Base-by-base conservation (phyloP, 1,284 basidiomycete genomes). In the Ceratobasidium sp. region DNA sequence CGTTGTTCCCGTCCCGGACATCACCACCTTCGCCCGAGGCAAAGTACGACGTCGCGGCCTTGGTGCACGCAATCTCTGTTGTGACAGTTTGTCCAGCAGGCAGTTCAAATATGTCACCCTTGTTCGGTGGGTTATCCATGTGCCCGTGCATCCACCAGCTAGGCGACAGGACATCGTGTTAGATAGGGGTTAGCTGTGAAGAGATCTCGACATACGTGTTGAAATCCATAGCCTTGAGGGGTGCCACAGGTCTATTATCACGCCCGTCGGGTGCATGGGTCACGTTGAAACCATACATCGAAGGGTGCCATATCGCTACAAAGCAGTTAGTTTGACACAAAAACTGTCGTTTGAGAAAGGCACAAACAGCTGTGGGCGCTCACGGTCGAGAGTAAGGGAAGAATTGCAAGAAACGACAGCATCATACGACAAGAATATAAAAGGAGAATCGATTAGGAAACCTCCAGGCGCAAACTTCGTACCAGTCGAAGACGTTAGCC, bases 141-240 rank as follows among this genome's bases (percentile, higher is more conserved):
- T 86, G 84, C 30, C 84, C 84, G 76, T 89, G 88, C 66, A 70
- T 70, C 66, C 66, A 70, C 66, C 66, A 70, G 77, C 25, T 83
- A 75, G 77, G 83, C 76, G n/a, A 40, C 16, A 38, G n/a, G 48
- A 54, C 0, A n/a, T 59, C 21, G 28, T 30, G 40, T 44, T 30
- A 36, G 18, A 36, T 16, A 12, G 16, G 33, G 33, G 18, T n/a
- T 42, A 36, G 18, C 28, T 33, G 40, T 7, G 7, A 33, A 48
- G 23, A 56, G 25, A 33, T 16, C 46, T 80, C 89, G 87, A 88
- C 89, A 89, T 89, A 91, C 74, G 87, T 77, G 21, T 83, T 75
- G 78, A 89, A 90, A 4, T 83, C 76, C 76, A 84, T 80, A 77
- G 85, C 77, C 51, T 80, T 81, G 9, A 90, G 82, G 1, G 89